phyloP scores from a whole-genome alignment of 1,139 yeast species.

The Scheffersomyces parashehatae region DNA sequence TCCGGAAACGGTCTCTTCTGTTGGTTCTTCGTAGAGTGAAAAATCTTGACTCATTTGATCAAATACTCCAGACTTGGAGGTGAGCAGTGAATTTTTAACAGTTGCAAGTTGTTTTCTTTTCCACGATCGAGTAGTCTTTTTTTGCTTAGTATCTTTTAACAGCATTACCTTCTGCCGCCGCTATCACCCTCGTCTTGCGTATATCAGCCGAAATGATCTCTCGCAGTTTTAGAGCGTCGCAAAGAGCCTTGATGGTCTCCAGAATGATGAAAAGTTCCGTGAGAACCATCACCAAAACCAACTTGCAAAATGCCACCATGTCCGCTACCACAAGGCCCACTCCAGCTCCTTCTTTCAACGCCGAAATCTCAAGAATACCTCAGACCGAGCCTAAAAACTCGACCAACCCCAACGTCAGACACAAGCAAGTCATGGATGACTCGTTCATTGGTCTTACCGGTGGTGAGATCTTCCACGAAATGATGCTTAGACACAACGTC shows the following conservation, averaged over 20 bases:
- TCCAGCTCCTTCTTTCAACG: conserved; percentile 27
- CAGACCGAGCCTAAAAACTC: conserved; percentile 9
- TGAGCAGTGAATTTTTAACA: no score
- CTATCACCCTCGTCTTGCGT: no score
- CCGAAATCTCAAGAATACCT: conserved; percentile 22
- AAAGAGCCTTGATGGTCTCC: not conserved
- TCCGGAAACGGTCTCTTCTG: conserved; percentile 1
- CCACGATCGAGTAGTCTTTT: no score
- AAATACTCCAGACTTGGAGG: no score
- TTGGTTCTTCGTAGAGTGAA: not conserved
- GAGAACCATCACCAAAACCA: conserved; percentile 36
- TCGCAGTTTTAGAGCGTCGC: not conserved
- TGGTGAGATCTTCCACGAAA: conserved; percentile 97
- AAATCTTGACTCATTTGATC: not conserved
- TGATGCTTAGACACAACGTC: conserved; percentile 95
- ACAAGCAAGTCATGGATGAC: conserved; percentile 57
- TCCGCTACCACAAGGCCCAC: conserved; percentile 26
- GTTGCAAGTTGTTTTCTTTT: no score
- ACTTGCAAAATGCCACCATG: conserved; percentile 37
- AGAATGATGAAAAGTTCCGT: conserved; percentile 2
- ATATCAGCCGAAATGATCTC: not conserved
- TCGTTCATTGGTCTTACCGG: conserved; percentile 94
- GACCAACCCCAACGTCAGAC: conserved; percentile 3
- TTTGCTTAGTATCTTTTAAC: no score
- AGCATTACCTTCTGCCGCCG: no score